Evolutionary conservation across 352 stramenopile species (phyloP), one percentile per base, ranked within the genome.

Genomic region (Pythium dissimile): DNA sequence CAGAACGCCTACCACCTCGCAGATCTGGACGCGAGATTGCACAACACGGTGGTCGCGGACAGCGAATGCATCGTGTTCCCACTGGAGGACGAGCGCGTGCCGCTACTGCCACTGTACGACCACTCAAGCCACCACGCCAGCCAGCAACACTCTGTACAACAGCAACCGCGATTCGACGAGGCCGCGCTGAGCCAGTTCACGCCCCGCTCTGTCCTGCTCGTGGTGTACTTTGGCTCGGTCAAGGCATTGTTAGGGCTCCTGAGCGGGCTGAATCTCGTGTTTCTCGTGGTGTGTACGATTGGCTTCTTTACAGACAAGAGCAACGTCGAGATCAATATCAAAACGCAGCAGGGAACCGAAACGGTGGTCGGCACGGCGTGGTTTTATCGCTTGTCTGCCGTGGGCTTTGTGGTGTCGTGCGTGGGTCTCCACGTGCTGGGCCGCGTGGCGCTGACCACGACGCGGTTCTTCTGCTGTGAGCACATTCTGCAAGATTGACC

Each of bases 401-500:
- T 48, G 1, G 48, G 28, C 12, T 21, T 59, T 24, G 38, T 30
- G 28, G 10, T 54, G 23, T 20, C 32, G 2, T 21, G 30, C 30
- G 13, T 62, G 1, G 20, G 23, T 13, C 47, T 62, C 16, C 74
- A 87, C 50, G 72, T 59, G 12, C 60, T 76, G 37, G 71, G 67
- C 23, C 63, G 67, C 6, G 49, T 77, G 31, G 67, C 74, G 18
- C 76, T 79, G 53, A 54, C 59, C 37, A 51, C 79, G 28, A 89
- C 78, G 30, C 68, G 75, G n/a, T 86, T 84, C 62, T 82, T 85
- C 52, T 85, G 72, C 65, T 86, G 78, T 52, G 71, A 66, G 48
- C 43, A 46, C 12, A n/a, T n/a, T n/a, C n/a, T n/a, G n/a, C n/a
- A n/a, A n/a, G n/a, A n/a, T n/a, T n/a, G n/a, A n/a, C n/a, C n/a